These are phyloP conservation scores for Sporothrix curviconia DNA, from an alignment of 2,329 filamentous ascomycete genomes.

Conservation along the genomic window DNA sequence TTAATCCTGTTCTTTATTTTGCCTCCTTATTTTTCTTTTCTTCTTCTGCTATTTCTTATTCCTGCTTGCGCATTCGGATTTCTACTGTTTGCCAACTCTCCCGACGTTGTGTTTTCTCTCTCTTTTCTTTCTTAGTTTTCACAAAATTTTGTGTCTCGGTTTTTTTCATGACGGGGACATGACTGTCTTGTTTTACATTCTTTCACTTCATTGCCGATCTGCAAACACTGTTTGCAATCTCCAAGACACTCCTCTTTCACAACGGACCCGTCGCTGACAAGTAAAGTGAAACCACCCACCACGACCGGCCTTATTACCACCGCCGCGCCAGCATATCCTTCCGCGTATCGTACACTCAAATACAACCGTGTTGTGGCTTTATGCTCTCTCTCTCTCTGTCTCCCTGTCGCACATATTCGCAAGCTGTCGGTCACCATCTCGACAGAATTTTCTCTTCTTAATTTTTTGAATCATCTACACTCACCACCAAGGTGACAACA, in stretches of 20 bases:
- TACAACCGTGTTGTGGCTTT: neutral
- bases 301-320: neutral
- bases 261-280: constrained; percentile 1
- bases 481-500: constrained; percentile 7
- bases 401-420: neutral
- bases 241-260: constrained; percentile 11
- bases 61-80: too few relatives aligned
- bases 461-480: constrained; percentile 1
- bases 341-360: neutral
- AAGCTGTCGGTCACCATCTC: neutral
- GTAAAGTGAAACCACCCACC: neutral
- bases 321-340: neutral
- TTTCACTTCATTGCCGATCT: constrained; percentile 11
- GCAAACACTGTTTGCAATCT: constrained; percentile 5
- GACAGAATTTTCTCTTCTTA: neutral
- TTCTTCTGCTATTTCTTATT: neutral
- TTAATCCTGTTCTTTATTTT: neutral
- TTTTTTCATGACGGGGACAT: neutral
- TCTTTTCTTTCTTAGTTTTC: too few relatives aligned
- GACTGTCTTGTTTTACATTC: constrained; percentile 13
- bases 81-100: neutral
- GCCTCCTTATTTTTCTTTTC: neutral
- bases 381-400: neutral
- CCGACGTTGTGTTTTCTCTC: neutral
- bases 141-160: neutral